Conservation (phyloP, 2,329 filamentous ascomycete genomes). For the Verticillium tricorpus region DNA sequence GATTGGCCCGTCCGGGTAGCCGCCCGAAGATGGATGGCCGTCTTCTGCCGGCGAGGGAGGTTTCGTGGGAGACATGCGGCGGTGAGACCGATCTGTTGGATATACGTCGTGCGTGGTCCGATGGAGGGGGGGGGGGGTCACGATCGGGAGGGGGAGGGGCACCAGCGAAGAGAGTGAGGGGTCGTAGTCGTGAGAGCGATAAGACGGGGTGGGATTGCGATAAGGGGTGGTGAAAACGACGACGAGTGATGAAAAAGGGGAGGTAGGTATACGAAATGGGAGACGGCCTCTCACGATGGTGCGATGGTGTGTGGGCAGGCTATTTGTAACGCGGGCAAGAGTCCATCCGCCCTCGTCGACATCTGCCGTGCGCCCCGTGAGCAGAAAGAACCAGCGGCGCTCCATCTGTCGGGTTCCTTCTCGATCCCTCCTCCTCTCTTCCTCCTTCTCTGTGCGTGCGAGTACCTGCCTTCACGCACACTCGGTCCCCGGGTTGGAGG, state of each 20-base stretch:
- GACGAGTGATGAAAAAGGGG: background rate
- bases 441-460: background rate
- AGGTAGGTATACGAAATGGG: background rate
- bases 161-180: background rate
- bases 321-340: background rate
- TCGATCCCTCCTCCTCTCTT: background rate
- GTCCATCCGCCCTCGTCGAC: background rate
- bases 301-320: background rate
- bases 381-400: background rate
- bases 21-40: constrained; percentile 83
- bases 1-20: constrained; percentile 81
- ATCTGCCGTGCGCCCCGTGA: background rate
- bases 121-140: background rate
- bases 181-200: background rate
- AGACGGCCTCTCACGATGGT: background rate
- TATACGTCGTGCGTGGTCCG: background rate
- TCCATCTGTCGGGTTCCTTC: background rate
- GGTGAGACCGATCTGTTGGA: background rate
- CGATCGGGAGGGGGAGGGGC: too few species aligned
- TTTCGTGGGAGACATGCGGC: constrained; percentile 38
- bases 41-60: constrained; percentile 69
- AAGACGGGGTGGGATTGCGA: background rate
- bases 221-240: background rate
- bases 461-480: background rate
- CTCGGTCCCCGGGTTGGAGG: background rate